A percentile compares a stretch with the other conserved stretches of the same genome.
Evolutionary conservation across 805 yeast species (phyloP).

Genomic region (Yamadazyma sp.): DNA sequence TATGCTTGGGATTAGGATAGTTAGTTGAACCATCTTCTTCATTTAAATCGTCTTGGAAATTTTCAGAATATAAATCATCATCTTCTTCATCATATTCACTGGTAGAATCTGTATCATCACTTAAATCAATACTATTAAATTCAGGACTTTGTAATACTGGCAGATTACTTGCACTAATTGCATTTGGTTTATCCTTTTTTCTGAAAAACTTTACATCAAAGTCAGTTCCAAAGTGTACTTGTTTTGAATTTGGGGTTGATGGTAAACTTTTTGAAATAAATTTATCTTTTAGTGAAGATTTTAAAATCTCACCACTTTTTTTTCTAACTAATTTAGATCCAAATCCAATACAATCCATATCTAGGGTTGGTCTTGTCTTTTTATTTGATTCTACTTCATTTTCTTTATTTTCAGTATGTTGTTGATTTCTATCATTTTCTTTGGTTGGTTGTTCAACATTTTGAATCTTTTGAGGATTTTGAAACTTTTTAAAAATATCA

Average conservation of each 20-base stretch:
- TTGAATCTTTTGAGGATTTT: background rate
- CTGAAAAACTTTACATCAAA: constrained; percentile 58
- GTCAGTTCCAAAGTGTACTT: constrained; percentile 76
- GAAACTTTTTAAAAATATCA: no score
- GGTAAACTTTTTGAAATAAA: constrained; percentile 39
- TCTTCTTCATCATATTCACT: constrained; percentile 14
- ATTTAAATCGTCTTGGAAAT: no score
- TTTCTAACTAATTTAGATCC: constrained; percentile 58
- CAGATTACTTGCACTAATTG: constrained; percentile 66
- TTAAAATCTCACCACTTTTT: constrained; percentile 84
- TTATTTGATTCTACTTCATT: no score
- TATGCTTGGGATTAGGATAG: constrained; percentile 20
- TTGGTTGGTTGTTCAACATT: background rate
- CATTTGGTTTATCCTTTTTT: constrained; percentile 70
- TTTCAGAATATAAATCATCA: constrained; percentile 4
- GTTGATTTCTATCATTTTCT: background rate
- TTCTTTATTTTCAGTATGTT: background rate
- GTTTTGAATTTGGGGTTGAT: constrained; percentile 56
- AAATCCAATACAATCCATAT: no score
- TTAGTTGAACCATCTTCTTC: constrained; percentile 12
- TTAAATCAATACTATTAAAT: constrained; percentile 14
- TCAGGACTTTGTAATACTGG: constrained; percentile 38
- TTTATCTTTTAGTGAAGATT: constrained; percentile 62
- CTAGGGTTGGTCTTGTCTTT: constrained; percentile 1
- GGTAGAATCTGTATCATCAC: constrained; percentile 14